Evolutionary conservation across 352 stramenopile genomes (phyloP), one percentile per base, ranked within the genome.

Genomic region (Pythium sp.): DNA sequence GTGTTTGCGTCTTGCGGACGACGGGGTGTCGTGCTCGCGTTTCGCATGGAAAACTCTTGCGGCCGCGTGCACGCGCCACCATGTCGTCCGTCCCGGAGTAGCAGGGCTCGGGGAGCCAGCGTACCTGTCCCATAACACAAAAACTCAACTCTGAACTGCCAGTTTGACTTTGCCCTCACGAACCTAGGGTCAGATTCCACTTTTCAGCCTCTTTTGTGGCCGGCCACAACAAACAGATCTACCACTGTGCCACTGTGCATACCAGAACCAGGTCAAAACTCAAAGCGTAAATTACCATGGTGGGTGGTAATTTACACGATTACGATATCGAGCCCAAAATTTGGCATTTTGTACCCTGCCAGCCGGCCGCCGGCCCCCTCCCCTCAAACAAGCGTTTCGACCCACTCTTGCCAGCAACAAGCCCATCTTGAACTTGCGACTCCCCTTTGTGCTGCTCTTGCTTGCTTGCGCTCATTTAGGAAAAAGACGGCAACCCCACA

Each of bases 401-500:
- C 47, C 47, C 20, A 54, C 47, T 54, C 47, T 54, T 32, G 30
- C 30, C 30, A 32, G 30, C 30, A 32, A n/a, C n/a, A 5, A 55
- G 43, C 36, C 43, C 66, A 66, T 69, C 71, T 78, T 80, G 74
- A 76, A 80, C 43, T 51, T 22, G 43, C 43, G 43, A 51, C 43
- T 51, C 8, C 43, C 43, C 41, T 51, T 51, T 51, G 41, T 18
- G 38, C 5, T 38, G 24, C 24, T 26, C 8, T 11, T 38, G 24
- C 71, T 77, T 77, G 67, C 59, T 43, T 46, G 63, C 49, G 70
- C 66, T 85, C 82, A 91, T 67, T 91, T 76, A 76, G 74, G 74
- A 91, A 91, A 87, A 89, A 81, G 72, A 76, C 78, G 72, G 73
- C 67, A 41, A 55, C 58, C 55, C 32, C 77, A 18, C 64, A 72